Conservation (phyloP, 345 rosid species). For the Gossypium ekmanianum region DNA sequence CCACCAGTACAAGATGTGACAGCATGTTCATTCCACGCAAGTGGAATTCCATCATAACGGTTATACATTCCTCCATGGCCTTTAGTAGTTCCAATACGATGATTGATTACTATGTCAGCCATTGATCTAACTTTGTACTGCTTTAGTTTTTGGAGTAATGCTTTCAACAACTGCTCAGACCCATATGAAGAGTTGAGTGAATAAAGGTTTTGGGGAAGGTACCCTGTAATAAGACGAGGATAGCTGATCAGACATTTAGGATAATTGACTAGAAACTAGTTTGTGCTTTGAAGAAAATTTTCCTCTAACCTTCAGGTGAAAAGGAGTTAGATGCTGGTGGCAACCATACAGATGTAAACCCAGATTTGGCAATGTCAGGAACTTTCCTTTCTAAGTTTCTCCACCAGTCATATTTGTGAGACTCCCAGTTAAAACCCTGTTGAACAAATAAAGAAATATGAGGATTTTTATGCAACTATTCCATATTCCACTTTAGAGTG, state of each 20-base stretch:
- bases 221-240: conserved; percentile 41
- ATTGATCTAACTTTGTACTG: conserved; percentile 76
- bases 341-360: conserved; percentile 86
- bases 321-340: conserved; percentile 78
- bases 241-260: conserved; percentile 1
- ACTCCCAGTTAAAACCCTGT: conserved; percentile 94
- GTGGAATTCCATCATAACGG: conserved; percentile 78
- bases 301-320: conserved; percentile 75
- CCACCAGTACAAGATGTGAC: conserved; percentile 93
- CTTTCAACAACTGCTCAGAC: conserved; percentile 60
- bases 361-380: conserved; percentile 72
- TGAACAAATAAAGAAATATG: conserved; percentile 12
- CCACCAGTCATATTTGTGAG: conserved; percentile 92
- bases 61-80: conserved; percentile 88
- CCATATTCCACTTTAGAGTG: not conserved
- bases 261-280: not conserved
- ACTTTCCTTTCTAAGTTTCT: conserved; percentile 67
- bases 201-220: conserved; percentile 86
- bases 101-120: conserved; percentile 95
- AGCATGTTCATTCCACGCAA: conserved; percentile 79
- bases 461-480: not conserved
- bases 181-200: conserved; percentile 79
- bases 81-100: conserved; percentile 76
- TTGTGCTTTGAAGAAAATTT: not conserved
- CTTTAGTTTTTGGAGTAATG: conserved; percentile 70